These are phyloP conservation scores for Lactarius vividus DNA, from an alignment of 768 basidiomycete species.

Conservation along the genomic window DNA sequence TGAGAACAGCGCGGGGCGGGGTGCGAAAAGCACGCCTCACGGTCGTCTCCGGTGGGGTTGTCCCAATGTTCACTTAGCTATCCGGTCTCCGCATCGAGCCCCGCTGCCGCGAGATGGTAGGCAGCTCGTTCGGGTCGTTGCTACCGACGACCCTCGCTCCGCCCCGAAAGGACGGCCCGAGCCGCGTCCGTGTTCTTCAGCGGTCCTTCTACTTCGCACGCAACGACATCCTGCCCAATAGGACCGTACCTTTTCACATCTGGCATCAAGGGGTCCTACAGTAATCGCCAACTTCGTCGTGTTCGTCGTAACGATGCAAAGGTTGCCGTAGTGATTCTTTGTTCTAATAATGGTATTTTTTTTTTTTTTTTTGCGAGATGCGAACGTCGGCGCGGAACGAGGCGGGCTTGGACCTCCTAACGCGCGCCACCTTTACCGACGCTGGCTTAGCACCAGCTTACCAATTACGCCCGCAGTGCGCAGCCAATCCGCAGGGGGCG, in stretches of 20 bases:
- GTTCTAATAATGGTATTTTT: background rate
- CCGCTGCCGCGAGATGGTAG: background rate
- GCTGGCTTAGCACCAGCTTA: background rate
- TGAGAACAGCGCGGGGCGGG: background rate
- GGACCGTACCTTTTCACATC: too few species aligned
- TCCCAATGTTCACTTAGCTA: conserved; percentile 12
- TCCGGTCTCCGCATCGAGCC: background rate
- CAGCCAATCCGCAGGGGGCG: background rate
- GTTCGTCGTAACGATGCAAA: background rate
- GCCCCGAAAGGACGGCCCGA: background rate
- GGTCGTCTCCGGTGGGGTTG: conserved; percentile 2
- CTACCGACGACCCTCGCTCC: background rate
- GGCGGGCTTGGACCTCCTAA: background rate
- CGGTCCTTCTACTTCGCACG: background rate
- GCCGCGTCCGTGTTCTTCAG: background rate
- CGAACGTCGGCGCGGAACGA: background rate
- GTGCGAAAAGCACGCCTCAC: background rate
- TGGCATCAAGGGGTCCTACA: too few species aligned
- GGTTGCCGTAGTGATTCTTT: background rate
- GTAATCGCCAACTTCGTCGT: background rate
- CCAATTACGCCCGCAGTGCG: background rate
- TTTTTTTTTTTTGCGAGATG: too few species aligned
- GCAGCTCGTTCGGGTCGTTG: background rate
- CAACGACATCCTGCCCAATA: background rate
- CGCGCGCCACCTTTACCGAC: background rate